Conservation (phyloP, 108 stramenopile genomes). For the Parmales sp. region DNA sequence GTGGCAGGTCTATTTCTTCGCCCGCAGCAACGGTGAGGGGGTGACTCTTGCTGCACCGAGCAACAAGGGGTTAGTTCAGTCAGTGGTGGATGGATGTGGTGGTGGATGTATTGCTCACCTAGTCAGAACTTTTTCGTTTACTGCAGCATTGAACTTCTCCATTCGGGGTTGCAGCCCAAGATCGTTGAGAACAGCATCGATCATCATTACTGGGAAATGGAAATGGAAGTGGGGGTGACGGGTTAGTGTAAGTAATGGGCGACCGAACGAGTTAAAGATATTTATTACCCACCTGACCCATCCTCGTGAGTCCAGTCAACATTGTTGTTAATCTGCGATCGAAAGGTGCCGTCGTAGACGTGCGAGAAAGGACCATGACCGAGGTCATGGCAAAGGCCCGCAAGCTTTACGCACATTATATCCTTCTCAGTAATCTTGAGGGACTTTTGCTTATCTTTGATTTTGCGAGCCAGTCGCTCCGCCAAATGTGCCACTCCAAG, state of each 20-base stretch:
- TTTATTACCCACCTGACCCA: too few species aligned
- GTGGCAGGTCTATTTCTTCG: conserved; percentile 57
- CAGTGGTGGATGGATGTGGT: not conserved
- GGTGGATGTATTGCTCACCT: not conserved
- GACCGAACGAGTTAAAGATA: conserved; percentile 21
- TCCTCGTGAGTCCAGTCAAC: conserved; percentile 6
- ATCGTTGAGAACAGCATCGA: not conserved
- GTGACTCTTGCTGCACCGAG: not conserved
- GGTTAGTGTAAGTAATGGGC: not conserved
- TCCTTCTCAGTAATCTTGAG: conserved; percentile 65
- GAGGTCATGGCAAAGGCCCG: conserved; percentile 80
- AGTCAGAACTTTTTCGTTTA: too few species aligned
- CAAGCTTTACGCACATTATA: conserved; percentile 80
- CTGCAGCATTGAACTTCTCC: not conserved
- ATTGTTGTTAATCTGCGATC: conserved; percentile 13
- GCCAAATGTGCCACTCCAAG: conserved; percentile 78
- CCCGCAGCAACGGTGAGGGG: not conserved
- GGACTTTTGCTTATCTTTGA: conserved; percentile 40
- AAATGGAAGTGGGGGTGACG: not conserved
- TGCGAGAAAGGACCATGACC: conserved; percentile 75
- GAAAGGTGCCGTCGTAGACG: conserved; percentile 52
- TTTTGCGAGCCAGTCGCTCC: conserved; percentile 35
- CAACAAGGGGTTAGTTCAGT: not conserved
- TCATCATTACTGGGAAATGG: not conserved
- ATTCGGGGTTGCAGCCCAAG: not conserved